Evolutionary conservation across 345 rosid genomes (phyloP).

Genomic region (Jatropha curcas): DNA sequence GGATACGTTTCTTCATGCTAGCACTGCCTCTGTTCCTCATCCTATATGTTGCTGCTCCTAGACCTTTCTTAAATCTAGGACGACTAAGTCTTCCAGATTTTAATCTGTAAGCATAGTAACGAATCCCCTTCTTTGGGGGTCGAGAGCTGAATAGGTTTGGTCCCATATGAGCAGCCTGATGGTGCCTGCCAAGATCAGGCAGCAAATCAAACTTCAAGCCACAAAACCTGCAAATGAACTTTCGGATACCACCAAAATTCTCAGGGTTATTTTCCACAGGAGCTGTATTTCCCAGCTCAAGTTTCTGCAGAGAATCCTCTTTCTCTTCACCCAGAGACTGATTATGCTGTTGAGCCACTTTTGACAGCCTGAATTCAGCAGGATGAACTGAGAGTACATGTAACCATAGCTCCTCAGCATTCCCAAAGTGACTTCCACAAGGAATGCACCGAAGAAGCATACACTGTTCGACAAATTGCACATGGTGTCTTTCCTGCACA

Average conservation of each 20-base stretch:
- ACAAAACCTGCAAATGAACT: conserved; percentile 82
- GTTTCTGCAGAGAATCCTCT: conserved; percentile 39
- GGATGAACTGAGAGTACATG: conserved; percentile 79
- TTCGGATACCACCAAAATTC: conserved; percentile 46
- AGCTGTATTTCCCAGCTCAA: conserved; percentile 39
- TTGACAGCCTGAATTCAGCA: conserved; percentile 50
- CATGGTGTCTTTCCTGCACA: conserved; percentile 92
- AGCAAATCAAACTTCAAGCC: conserved; percentile 87
- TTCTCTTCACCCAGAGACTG: conserved; percentile 17
- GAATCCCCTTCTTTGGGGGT: conserved; percentile 66
- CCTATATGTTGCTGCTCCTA: conserved; percentile 74
- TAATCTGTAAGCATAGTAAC: conserved; percentile 65
- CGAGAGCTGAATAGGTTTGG: conserved; percentile 55
- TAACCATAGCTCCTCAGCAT: conserved; percentile 67
- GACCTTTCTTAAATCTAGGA: conserved; percentile 83
- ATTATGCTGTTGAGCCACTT: conserved; percentile 37
- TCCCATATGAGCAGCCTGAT: conserved; percentile 98
- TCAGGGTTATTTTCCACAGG: conserved; percentile 45
- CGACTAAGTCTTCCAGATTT: conserved; percentile 93
- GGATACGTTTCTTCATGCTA: conserved; percentile 75
- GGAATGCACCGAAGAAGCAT: conserved; percentile 96
- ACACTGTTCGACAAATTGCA: conserved; percentile 90
- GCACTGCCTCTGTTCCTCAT: conserved; percentile 65
- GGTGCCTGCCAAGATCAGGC: conserved; percentile 99
- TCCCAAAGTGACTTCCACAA: conserved; percentile 90